Evolutionary conservation across 169 alveolate genomes (phyloP).

Genomic region (Eimeria tenella): DNA sequence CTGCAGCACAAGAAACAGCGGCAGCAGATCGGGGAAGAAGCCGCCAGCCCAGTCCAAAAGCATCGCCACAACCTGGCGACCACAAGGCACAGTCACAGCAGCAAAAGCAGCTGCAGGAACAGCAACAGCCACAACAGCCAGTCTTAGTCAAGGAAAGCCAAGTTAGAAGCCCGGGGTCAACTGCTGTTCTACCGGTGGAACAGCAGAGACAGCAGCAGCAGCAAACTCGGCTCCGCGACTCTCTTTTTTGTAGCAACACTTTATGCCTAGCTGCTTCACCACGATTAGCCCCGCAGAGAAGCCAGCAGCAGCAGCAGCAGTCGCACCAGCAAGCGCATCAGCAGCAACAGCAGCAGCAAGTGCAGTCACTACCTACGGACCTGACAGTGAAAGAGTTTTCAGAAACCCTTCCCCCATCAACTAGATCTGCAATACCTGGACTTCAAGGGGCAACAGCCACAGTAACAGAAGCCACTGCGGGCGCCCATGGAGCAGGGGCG

Average conservation of each 20-base stretch:
- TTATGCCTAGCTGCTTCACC: background rate
- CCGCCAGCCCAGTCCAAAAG: background rate
- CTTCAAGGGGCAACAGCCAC: conserved; percentile 47
- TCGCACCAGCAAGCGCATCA: background rate
- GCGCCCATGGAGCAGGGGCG: background rate
- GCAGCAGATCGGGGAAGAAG: background rate
- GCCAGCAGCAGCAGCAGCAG: conserved; percentile 22
- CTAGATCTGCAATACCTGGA: background rate
- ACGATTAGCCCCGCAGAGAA: background rate
- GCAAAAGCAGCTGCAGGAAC: background rate
- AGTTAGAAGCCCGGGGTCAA: background rate
- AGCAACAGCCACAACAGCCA: background rate
- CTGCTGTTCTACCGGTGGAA: conserved; percentile 4
- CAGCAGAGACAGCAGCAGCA: conserved; percentile 44
- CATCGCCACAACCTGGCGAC: background rate
- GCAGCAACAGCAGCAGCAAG: conserved; percentile 17
- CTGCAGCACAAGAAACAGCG: conserved; percentile 30
- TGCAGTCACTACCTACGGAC: conserved; percentile 7
- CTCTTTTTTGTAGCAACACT: background rate
- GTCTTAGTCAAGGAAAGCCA: background rate
- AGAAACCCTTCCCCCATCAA: background rate
- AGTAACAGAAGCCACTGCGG: background rate
- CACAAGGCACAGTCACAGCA: background rate
- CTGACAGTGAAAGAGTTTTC: background rate
- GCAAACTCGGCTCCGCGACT: conserved; percentile 22